Conservation (phyloP, 2,329 filamentous ascomycete species). For the Ophiosphaerella herpotricha region DNA sequence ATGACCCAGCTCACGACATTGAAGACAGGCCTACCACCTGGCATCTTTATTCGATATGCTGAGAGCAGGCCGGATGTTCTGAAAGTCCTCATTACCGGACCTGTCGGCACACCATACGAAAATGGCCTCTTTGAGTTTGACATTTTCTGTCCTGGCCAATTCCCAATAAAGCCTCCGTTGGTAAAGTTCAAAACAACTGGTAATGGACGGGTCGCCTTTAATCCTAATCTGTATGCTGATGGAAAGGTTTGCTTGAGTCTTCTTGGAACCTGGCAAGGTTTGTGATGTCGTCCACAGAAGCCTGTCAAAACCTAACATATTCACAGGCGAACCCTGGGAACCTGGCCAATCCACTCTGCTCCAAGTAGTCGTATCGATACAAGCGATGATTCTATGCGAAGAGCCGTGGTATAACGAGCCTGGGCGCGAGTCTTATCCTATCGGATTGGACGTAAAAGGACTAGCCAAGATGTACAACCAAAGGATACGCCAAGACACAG, state of each 20-base stretch:
- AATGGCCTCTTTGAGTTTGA: slow-evolving; percentile 62
- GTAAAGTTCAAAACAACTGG: slow-evolving; percentile 55
- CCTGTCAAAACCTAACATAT: background rate
- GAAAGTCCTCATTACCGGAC: slow-evolving; percentile 57
- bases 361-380: slow-evolving; percentile 61
- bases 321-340: slow-evolving; percentile 49
- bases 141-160: slow-evolving; percentile 50
- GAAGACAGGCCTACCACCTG: slow-evolving; percentile 54
- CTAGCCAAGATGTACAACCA: slow-evolving; percentile 35
- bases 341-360: slow-evolving; percentile 55
- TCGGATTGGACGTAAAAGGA: background rate
- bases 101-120: slow-evolving; percentile 58
- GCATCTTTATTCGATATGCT: slow-evolving; percentile 57
- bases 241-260: slow-evolving; percentile 47
- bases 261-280: slow-evolving; percentile 47
- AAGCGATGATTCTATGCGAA: slow-evolving; percentile 62
- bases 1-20: slow-evolving; percentile 52
- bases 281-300: background rate
- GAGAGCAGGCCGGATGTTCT: slow-evolving; percentile 55
- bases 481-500: slow-evolving; percentile 28
- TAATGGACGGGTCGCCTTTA: slow-evolving; percentile 48
- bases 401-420: slow-evolving; percentile 63
- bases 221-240: slow-evolving; percentile 58
- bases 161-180: slow-evolving; percentile 50
- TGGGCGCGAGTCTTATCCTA: slow-evolving; percentile 31